These are phyloP conservation scores for Dalbergia cultrata DNA, from an alignment of 306 rosid genomes.

Conservation along the genomic window DNA sequence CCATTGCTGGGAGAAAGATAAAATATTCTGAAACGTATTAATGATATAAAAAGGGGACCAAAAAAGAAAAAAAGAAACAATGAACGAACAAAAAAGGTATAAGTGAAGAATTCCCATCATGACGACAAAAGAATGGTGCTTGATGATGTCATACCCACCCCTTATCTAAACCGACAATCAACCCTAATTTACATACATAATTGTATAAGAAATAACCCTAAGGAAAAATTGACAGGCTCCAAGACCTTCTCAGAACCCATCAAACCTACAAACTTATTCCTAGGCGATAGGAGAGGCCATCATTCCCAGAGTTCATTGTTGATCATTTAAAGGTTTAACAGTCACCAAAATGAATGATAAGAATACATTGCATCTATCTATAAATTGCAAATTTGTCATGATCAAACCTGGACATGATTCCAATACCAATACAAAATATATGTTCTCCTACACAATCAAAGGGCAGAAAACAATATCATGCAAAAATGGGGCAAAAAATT, in stretches of 20 bases:
- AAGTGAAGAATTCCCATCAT: slow-evolving; percentile 28
- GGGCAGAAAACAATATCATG: not conserved
- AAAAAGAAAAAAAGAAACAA: not conserved
- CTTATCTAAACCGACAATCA: slow-evolving; percentile 24
- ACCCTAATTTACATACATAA: not conserved
- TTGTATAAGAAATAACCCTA: slow-evolving; percentile 16
- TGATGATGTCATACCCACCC: slow-evolving; percentile 13
- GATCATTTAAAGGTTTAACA: not conserved
- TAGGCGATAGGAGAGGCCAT: not conserved
- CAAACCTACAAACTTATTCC: not conserved
- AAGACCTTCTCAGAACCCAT: slow-evolving; percentile 20
- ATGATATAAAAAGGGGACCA: not conserved
- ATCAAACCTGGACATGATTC: not conserved
- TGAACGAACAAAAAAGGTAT: slow-evolving; percentile 3
- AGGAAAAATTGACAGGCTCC: slow-evolving; percentile 2
- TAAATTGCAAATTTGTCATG: slow-evolving; percentile 15
- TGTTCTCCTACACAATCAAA: slow-evolving; percentile 69
- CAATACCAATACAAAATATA: slow-evolving; percentile 71
- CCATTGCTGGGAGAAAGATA: slow-evolving; percentile 23
- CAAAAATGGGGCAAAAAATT: slow-evolving; percentile 28
- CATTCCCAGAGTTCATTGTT: not conserved
- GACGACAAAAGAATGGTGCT: slow-evolving; percentile 27
- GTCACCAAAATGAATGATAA: not conserved
- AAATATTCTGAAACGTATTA: slow-evolving; percentile 23
- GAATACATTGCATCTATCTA: not conserved